Base-by-base conservation (phyloP, 805 yeast species). In the Suhomyces xylopsoci region DNA sequence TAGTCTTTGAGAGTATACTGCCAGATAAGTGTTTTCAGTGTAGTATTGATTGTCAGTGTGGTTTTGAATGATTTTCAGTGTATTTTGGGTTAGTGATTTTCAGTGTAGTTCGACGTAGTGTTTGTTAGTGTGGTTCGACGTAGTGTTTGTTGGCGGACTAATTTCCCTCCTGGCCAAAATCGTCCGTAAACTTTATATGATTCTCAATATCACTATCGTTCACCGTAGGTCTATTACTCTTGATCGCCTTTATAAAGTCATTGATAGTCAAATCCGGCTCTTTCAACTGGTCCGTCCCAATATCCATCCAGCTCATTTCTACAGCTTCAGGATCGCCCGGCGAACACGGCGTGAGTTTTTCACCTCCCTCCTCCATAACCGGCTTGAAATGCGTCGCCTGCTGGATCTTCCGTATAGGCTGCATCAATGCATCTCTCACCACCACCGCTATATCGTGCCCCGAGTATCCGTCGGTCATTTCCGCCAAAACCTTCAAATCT, bases 381-480 rank as follows among this genome's bases (percentile, higher is more conserved):
- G 80, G 77, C 66, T 87, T 88, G 76, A 94, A 94, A 76, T 94
- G 99, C 0, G 99, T 94, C 0, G 99, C 97, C 64, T 83, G 86
- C 70, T 93, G 98, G 57, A 94, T 90, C 66, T 90, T 91, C 62
- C 99, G 81, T 54, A 94, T 90, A 1, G 99, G 99, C 69, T 93
- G 96, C 99, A 94, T 94, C 60, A 94, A 76, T 0, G 98, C 98
- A 69, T 94, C 99, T 62, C 96, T 84, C 3, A 94, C 99, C 9
- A 91, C 96, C 32, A 94, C 97, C 0, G 97, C 93, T 42, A 94
- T 82, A 79, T 94, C 99, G 66, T 93, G 96, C 50, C 99, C 99
- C 1, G 97, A 90, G 69, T 94, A 93, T 8, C 99, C 99, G 5
- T 90, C 96, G 0, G 98, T 93, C 91, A 94, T 87, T 52, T 87